A percentile compares a stretch with the other conserved stretches of the same genome.
phyloP scores from a whole-genome alignment of 2,329 filamentous ascomycete species.

The Colletotrichum brevisporum region DNA sequence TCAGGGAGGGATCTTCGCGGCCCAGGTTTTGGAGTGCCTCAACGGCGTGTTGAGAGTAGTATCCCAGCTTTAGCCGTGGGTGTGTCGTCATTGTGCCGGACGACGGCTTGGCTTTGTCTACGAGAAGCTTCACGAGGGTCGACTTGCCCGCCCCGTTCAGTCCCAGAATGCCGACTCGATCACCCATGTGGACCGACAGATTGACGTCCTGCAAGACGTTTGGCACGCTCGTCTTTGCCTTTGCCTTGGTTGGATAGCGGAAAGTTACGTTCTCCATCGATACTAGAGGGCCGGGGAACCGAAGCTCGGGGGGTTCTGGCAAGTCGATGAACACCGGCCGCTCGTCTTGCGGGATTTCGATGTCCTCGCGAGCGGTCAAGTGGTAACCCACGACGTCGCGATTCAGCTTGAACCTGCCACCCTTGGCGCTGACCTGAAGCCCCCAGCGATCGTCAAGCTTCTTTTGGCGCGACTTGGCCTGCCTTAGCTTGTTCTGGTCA shows the following conservation, averaged over 20 bases:
- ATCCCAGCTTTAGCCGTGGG: conserved; percentile 78
- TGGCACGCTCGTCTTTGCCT: conserved; percentile 51
- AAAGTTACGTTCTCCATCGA: conserved; percentile 79
- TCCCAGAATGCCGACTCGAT: conserved; percentile 81
- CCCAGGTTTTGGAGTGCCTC: conserved; percentile 73
- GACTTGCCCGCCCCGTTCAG: conserved; percentile 88
- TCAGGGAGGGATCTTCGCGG: conserved; percentile 64
- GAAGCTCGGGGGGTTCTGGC: conserved; percentile 76
- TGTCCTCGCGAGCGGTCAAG: conserved; percentile 71
- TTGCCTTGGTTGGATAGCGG: conserved; percentile 63
- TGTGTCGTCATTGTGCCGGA: conserved; percentile 76
- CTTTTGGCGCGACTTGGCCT: conserved; percentile 87
- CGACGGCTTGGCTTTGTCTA: conserved; percentile 70
- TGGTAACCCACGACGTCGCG: conserved; percentile 78
- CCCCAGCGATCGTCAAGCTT: conserved; percentile 88
- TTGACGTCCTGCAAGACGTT: conserved; percentile 73
- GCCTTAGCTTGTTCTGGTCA: conserved; percentile 88
- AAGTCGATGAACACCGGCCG: conserved; percentile 70
- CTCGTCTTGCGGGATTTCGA: conserved; percentile 78
- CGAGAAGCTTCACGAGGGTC: conserved; percentile 80
- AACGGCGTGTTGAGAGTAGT: conserved; percentile 86
- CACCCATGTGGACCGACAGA: conserved; percentile 79
- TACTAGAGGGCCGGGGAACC: conserved; percentile 81
- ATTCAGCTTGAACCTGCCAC: conserved; percentile 85
- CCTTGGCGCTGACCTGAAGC: conserved; percentile 78